These are phyloP conservation scores for Nevesoporus exiguus DNA, from an alignment of 768 basidiomycete species.

Conservation along the genomic window DNA sequence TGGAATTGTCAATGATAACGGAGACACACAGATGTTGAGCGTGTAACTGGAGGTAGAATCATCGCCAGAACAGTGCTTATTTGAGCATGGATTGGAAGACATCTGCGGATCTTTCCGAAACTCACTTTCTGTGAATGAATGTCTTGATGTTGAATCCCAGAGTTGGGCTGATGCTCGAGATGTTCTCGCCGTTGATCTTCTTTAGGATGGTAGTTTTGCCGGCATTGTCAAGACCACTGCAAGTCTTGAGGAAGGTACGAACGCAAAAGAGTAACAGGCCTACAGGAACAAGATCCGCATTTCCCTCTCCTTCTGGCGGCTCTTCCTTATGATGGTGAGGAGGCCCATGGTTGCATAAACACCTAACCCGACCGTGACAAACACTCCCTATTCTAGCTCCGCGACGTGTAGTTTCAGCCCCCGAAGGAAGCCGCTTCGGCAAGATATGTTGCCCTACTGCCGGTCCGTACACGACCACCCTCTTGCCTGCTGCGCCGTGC, in stretches of 20 bases:
- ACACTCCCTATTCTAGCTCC: background rate
- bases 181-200: conserved; percentile 90
- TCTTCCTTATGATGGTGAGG: conserved; percentile 95
- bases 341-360: conserved; percentile 64
- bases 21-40: conserved; percentile 41
- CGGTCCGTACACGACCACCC: background rate
- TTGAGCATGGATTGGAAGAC: conserved; percentile 13
- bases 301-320: conserved; percentile 90
- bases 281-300: conserved; percentile 96
- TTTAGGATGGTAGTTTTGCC: conserved; percentile 99
- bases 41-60: conserved; percentile 37
- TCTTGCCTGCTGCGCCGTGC: background rate
- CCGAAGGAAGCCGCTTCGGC: conserved; percentile 14
- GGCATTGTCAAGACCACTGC: conserved; percentile 94
- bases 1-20: background rate
- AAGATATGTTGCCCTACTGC: conserved; percentile 10
- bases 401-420: conserved; percentile 9
- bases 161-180: conserved; percentile 84
- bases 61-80: conserved; percentile 19
- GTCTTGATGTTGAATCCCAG: conserved; percentile 99
- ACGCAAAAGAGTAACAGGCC: conserved; percentile 21
- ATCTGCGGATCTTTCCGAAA: conserved; percentile 20
- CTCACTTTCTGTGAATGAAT: conserved; percentile 84
- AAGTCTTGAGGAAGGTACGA: conserved; percentile 16
- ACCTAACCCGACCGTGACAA: background rate